phyloP scores from a whole-genome alignment of 192 early-diverging fungal species.

The Backusella macrospora region DNA sequence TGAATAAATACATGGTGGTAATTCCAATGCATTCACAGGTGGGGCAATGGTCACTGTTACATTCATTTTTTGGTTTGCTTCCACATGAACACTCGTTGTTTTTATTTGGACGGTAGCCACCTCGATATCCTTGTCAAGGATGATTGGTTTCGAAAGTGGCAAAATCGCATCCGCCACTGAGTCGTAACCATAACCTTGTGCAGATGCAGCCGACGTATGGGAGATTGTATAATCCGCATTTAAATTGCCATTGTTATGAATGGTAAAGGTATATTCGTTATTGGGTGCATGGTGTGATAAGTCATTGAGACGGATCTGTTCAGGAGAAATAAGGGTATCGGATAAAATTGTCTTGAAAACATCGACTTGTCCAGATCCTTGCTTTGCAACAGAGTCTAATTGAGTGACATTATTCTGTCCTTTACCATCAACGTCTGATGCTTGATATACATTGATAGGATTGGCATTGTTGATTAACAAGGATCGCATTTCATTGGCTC shows the following conservation, averaged over 20 bases:
- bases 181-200: conserved; percentile 42
- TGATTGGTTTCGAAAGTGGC: conserved; percentile 32
- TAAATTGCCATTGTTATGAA: conserved; percentile 45
- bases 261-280: conserved; percentile 40
- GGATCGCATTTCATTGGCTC: conserved; percentile 24
- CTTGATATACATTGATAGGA: conserved; percentile 41
- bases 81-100: conserved; percentile 28
- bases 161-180: not conserved
- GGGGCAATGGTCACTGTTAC: conserved; percentile 45
- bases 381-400: conserved; percentile 61
- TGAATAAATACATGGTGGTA: conserved; percentile 49
- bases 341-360: conserved; percentile 60
- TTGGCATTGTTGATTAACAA: conserved; percentile 58
- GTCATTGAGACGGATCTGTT: conserved; percentile 60
- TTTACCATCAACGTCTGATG: not conserved
- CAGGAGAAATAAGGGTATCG: conserved; percentile 55
- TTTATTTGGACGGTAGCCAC: conserved; percentile 44
- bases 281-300: conserved; percentile 31
- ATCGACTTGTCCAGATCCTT: conserved; percentile 79
- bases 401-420: not conserved
- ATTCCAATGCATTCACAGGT: conserved; percentile 33
- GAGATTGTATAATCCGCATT: conserved; percentile 35
- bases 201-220: conserved; percentile 43
- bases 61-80: conserved; percentile 31
- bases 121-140: not conserved